Conservation (phyloP, 164 flowering plant genomes). For the Akebia trifoliata region DNA sequence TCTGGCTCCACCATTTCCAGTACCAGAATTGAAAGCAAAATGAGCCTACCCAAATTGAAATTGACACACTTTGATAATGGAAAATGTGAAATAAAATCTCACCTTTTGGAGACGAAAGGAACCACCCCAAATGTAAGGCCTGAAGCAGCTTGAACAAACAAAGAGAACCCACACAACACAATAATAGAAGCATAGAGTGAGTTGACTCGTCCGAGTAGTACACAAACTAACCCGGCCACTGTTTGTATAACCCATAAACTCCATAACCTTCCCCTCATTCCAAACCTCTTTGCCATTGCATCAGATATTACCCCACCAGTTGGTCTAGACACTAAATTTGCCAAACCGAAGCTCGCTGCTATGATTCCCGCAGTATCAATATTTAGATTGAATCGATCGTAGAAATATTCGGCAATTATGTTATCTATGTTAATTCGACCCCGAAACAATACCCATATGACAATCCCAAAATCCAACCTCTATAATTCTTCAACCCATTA, state of each 20-base stretch:
- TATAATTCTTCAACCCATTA: slow-evolving; percentile 45
- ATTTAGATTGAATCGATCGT: slow-evolving; percentile 45
- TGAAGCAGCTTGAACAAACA: slow-evolving; percentile 59
- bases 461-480: slow-evolving; percentile 56
- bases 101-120: slow-evolving; percentile 67
- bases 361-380: slow-evolving; percentile 40
- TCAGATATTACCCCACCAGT: slow-evolving; percentile 54
- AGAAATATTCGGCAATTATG: slow-evolving; percentile 52
- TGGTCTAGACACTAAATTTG: slow-evolving; percentile 49
- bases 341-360: slow-evolving; percentile 55
- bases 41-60: too few relatives aligned
- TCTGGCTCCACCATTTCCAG: too few relatives aligned
- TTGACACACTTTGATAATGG: too few relatives aligned
- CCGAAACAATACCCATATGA: slow-evolving; percentile 50
- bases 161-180: slow-evolving; percentile 51
- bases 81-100: background rate
- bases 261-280: slow-evolving; percentile 66
- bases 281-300: slow-evolving; percentile 40
- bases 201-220: slow-evolving; percentile 41
- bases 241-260: slow-evolving; percentile 54
- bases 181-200: slow-evolving; percentile 40
- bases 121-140: slow-evolving; percentile 68
- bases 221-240: slow-evolving; percentile 48
- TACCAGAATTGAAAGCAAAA: too few relatives aligned
- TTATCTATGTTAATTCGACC: slow-evolving; percentile 55